Percentiles rank a stretch among this genome's conserved stretches.
These are phyloP conservation scores for Taphrina deformans DNA, from an alignment of 1,139 yeast species.

Conservation along the genomic window DNA sequence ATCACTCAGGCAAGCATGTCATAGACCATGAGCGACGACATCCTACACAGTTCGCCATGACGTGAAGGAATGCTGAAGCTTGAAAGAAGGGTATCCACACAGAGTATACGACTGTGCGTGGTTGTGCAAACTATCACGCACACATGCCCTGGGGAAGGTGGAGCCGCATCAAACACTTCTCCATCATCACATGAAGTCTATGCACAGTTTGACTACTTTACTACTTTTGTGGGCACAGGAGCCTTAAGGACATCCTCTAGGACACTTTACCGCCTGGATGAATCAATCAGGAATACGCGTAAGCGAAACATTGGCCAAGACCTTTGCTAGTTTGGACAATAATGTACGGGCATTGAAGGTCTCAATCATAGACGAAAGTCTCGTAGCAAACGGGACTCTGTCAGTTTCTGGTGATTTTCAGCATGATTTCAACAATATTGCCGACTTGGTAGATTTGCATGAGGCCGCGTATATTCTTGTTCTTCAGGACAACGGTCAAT, in stretches of 20 bases:
- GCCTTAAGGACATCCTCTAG: no score
- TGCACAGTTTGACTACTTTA: no score
- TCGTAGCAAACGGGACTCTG: slow-evolving; percentile 40
- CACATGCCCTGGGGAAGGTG: not conserved
- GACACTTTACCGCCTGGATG: no score
- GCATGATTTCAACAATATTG: slow-evolving; percentile 49
- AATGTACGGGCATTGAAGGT: slow-evolving; percentile 22
- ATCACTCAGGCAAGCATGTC: no score
- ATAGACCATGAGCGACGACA: no score
- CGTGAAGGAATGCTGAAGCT: not conserved
- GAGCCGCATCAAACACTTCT: no score
- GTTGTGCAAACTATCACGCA: not conserved
- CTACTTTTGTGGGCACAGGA: no score
- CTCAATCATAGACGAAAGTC: slow-evolving; percentile 38
- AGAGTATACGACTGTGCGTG: not conserved
- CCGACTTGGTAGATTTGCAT: slow-evolving; percentile 49
- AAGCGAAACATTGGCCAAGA: slow-evolving; percentile 11
- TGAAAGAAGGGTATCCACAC: not conserved
- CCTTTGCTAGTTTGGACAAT: not conserved
- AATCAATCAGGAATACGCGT: slow-evolving; percentile 24
- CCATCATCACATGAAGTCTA: no score
- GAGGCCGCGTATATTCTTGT: slow-evolving; percentile 64
- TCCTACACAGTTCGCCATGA: not conserved
- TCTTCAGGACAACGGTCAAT: slow-evolving; percentile 47
- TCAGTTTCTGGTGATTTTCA: slow-evolving; percentile 42